phyloP scores from a whole-genome alignment of 2,329 filamentous ascomycete species.

The Pseudogymnoascus pannorum region DNA sequence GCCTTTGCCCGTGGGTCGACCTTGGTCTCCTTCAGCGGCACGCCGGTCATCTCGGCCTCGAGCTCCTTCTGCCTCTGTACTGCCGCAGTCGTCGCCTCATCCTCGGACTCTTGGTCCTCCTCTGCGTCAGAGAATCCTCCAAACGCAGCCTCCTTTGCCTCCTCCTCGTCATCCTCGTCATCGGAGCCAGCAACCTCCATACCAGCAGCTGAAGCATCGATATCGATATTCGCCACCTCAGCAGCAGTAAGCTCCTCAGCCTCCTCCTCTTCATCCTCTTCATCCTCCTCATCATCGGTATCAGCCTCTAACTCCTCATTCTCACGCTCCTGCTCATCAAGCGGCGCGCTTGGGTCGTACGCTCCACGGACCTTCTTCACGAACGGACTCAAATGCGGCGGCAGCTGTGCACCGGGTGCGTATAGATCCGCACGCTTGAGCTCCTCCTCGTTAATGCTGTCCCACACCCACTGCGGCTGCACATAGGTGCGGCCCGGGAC shows the following conservation, averaged over 20 bases:
- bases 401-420: constrained; percentile 79
- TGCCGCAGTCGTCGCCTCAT: constrained; percentile 54
- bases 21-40: constrained; percentile 44
- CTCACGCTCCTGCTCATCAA: constrained; percentile 83
- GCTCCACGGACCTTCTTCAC: constrained; percentile 79
- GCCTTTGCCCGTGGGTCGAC: constrained; percentile 50
- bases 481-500: constrained; percentile 90
- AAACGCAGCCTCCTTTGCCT: constrained; percentile 23
- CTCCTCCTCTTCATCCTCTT: constrained; percentile 33
- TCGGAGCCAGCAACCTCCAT: constrained; percentile 30
- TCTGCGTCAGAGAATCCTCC: constrained; percentile 32
- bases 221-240: constrained; percentile 33
- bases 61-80: constrained; percentile 79
- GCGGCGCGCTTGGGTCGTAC: constrained; percentile 81
- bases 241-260: constrained; percentile 30
- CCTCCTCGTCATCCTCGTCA: constrained; percentile 30
- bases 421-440: constrained; percentile 82
- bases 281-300: constrained; percentile 41
- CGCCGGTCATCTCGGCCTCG: constrained; percentile 82
- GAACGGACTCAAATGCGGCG: constrained; percentile 93
- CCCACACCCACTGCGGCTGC: constrained; percentile 98
- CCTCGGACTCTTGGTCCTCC: constrained; percentile 43
- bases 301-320: constrained; percentile 70
- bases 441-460: constrained; percentile 87
- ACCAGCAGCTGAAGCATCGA: constrained; percentile 26